Evolutionary conservation across 352 stramenopile genomes (phyloP), one percentile per base, ranked within the genome.

Genomic region (Globisporangium solare): DNA sequence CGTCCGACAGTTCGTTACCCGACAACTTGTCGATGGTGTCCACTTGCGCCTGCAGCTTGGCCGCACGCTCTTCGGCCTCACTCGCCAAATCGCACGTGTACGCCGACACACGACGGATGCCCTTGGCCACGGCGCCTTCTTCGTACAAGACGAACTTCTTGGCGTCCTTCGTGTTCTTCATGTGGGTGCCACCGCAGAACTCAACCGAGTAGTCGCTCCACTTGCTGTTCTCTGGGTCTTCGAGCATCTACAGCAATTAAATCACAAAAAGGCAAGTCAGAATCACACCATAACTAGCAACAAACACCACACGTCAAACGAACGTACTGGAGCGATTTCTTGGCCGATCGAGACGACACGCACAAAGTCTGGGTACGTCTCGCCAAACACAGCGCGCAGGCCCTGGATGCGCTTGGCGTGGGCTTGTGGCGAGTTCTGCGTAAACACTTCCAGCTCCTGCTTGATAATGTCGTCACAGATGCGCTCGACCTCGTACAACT

Each of bases 351-450:
- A 96, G 10, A 99, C 92, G 21, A 99, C 97, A 41, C 97, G 82
- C 0, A 99, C 97, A 47, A 97, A 92, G 81, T 99, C 97, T 13
- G 97, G 97, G 84, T 99, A 99, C 6, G 95, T 96, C 80, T 99
- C 97, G 47, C 97, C 97, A 71, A 99, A 99, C 15, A 99, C 97
- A 17, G 97, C 96, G 41, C 97, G 80, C n/a, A 99, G 75, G 31
- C 94, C 96, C 48, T 96, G 83, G 58, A 99, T 99, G 37, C 83
- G 75, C 71, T 96, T 94, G 41, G 97, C 97, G 51, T 98, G 81
- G 37, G 72, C 86, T 55, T 99, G 84, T n/a, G 92, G 79, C 56
- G 98, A 89, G 6, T 98, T 75, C 63, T 98, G 61, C 20, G 79
- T 89, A 56, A 96, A 95, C 49, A 99, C 95, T 13, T 94, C 83